Base-by-base conservation (phyloP, 768 basidiomycete genomes). In the Mycena rebaudengoi region DNA sequence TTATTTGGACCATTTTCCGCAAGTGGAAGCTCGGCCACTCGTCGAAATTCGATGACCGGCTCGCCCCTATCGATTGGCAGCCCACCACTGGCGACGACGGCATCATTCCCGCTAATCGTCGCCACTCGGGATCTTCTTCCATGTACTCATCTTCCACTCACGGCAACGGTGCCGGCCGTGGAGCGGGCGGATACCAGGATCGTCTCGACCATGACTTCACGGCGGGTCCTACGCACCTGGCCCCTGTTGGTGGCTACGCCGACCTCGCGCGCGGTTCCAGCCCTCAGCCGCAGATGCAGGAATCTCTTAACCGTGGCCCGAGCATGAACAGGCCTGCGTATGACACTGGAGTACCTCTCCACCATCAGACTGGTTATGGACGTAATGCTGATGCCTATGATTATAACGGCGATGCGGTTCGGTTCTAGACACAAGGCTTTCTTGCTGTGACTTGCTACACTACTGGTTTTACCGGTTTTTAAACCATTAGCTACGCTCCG, bases 1-100 rank as follows among this genome's bases (percentile, higher is more conserved):
- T 95, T 68, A 81, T 91, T 65, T 96, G 94, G 94, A 96, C 94
- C 48, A 78, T 94, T 72, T 91, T 95, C 82, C 90, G 94, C 80
- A 95, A 95, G 76, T 95, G 92, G 91, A 94, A 95, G 80, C 88
- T 95, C 72, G 88, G 86, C 55, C 87, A 91, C 60, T 95, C 94
- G 29, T 83, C 86, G 71, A 84, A 86, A 69, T 95, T 95, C 74
- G 91, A 93, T 70, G 87, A 88, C 64, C 92, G 94, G 68, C 86
- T 96, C 80, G 87, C 91, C 62, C 94, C 95, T 63, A 93, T 95
- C 73, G 89, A 94, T 79, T 95, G 92, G 92, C 87, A 91, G 72
- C 91, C 92, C n/a, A 83, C 85, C 44, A 78, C n/a, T n/a, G n/a
- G 72, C 54, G 79, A 79, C 4, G 83, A 84, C 8, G 83, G 76